phyloP scores from a whole-genome alignment of 2,329 filamentous ascomycete species.

The Penicillium sp. region DNA sequence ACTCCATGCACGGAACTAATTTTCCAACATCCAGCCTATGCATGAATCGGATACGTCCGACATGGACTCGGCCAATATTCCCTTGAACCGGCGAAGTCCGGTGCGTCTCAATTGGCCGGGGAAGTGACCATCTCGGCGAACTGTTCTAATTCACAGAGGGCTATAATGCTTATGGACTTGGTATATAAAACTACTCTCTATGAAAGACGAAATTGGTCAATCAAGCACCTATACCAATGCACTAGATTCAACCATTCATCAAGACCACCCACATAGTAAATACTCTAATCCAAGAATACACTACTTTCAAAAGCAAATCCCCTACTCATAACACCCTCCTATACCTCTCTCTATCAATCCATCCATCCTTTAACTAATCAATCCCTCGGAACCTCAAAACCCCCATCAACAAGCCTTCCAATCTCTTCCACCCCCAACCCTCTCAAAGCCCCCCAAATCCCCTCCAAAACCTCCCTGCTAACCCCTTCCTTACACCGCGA shows the following conservation, averaged over 20 bases:
- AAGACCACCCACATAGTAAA: not conserved
- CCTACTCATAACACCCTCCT: not conserved
- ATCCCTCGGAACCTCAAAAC: slow-evolving; percentile 26
- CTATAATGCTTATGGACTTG: not conserved
- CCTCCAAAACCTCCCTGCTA: slow-evolving; percentile 8
- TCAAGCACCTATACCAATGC: not conserved
- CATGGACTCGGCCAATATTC: not conserved
- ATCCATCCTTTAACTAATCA: not conserved
- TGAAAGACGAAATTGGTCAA: not conserved
- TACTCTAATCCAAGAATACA: not conserved
- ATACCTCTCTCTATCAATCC: not conserved
- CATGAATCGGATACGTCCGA: slow-evolving; percentile 10
- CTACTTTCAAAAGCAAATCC: not conserved
- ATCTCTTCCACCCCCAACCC: slow-evolving; percentile 19
- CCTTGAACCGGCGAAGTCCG: slow-evolving; percentile 10
- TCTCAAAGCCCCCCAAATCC: slow-evolving; percentile 21
- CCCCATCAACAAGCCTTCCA: slow-evolving; percentile 14
- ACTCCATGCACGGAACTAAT: not conserved
- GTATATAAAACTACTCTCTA: too few relatives aligned
- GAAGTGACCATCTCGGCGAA: slow-evolving; percentile 6
- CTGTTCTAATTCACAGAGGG: not conserved
- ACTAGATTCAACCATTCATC: not conserved
- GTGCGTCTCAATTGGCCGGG: slow-evolving; percentile 18
- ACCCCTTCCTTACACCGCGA: slow-evolving; percentile 52
- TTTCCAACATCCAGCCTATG: not conserved